Conservation (phyloP, 306 rosid species). For the Carpinus fangiana region DNA sequence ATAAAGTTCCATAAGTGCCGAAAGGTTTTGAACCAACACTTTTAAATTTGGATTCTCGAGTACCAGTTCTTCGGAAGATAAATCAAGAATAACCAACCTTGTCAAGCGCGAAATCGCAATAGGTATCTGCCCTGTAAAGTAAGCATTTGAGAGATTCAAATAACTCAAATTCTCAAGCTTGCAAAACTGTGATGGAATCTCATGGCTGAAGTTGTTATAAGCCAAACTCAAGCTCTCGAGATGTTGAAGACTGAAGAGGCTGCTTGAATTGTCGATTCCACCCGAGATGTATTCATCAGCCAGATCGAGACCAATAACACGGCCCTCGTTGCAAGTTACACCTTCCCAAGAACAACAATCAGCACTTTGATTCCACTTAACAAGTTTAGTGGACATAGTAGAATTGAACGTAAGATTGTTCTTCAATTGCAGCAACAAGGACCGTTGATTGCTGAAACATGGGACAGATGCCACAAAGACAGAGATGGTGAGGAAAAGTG, state of each 20-base stretch:
- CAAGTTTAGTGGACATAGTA: background rate
- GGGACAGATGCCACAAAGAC: background rate
- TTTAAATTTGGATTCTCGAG: too few species aligned
- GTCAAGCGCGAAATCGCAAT: too few species aligned
- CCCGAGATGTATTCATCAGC: background rate
- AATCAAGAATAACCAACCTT: too few species aligned
- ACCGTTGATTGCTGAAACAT: background rate
- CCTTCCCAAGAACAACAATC: constrained; percentile 16
- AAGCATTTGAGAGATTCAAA: too few species aligned
- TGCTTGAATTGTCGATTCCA: constrained; percentile 3
- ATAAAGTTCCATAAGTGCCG: too few species aligned
- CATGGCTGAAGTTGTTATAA: background rate
- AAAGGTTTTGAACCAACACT: too few species aligned
- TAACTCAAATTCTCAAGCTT: background rate
- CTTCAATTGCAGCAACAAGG: background rate
- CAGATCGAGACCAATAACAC: constrained; percentile 1
- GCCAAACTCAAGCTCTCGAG: constrained; percentile 10
- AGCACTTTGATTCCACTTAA: background rate
- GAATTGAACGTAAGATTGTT: background rate
- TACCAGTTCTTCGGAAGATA: too few species aligned
- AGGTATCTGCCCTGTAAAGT: too few species aligned
- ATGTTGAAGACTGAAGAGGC: constrained; percentile 9
- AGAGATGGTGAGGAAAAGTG: background rate
- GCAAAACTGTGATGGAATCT: background rate
- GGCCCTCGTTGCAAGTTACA: background rate